Conservation (phyloP, 2,329 filamentous ascomycete genomes). For the Microsporum ferrugineum region DNA sequence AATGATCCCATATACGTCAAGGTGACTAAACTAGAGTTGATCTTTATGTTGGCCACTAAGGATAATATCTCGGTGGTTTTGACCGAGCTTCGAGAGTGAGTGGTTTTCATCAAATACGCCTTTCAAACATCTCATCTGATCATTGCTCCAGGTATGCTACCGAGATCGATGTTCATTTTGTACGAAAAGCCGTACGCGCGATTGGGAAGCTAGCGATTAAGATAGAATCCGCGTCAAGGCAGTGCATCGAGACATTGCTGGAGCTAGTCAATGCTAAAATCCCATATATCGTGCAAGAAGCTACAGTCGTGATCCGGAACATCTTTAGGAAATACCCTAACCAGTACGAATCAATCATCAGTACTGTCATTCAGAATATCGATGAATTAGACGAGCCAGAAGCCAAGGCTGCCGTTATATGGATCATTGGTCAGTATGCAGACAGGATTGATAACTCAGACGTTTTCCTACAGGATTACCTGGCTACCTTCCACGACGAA, state of each 20-base stretch:
- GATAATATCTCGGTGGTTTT: conserved; percentile 92
- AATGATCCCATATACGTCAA: conserved; percentile 99
- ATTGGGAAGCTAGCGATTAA: conserved; percentile 98
- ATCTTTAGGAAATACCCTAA: conserved; percentile 99
- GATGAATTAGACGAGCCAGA: conserved; percentile 95
- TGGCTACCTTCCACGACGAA: conserved; percentile 89
- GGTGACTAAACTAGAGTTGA: conserved; percentile 94
- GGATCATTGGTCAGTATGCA: conserved; percentile 97
- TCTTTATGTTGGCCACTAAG: conserved; percentile 96
- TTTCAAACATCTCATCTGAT: background rate
- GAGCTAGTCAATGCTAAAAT: conserved; percentile 96
- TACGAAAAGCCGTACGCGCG: conserved; percentile 90
- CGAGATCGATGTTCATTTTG: conserved; percentile 97
- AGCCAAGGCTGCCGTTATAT: conserved; percentile 96
- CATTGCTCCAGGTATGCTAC: conserved; percentile 57
- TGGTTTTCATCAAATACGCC: conserved; percentile 5
- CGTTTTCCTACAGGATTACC: conserved; percentile 82
- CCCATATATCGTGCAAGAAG: conserved; percentile 97
- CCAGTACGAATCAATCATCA: conserved; percentile 96
- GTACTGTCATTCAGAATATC: conserved; percentile 86
- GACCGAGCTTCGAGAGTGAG: conserved; percentile 78
- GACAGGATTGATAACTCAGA: conserved; percentile 96
- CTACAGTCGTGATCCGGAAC: conserved; percentile 95
- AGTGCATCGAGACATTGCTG: conserved; percentile 85
- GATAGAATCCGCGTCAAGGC: conserved; percentile 82